Evolutionary conservation across 345 rosid species (phyloP).

Genomic region (Pelargonium nanum): DNA sequence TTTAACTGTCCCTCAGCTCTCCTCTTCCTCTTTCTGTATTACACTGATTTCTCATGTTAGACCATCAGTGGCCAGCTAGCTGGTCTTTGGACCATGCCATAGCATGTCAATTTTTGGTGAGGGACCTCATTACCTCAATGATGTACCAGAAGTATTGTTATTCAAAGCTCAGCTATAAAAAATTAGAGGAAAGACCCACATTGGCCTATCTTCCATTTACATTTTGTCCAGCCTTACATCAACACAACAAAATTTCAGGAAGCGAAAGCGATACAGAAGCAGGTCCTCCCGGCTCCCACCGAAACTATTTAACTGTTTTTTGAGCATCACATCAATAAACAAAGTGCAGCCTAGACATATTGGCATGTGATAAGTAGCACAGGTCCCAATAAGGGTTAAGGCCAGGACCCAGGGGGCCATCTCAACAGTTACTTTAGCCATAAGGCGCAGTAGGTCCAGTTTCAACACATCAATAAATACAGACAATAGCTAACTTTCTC

Average conservation of each 20-base stretch:
- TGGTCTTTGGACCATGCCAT: not conserved
- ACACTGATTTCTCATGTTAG: not conserved
- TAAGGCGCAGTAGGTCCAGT: no score
- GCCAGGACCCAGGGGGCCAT: no score
- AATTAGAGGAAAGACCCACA: not conserved
- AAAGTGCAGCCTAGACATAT: not conserved
- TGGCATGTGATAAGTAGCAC: no score
- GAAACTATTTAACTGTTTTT: not conserved
- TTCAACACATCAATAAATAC: no score
- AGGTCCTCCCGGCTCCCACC: not conserved
- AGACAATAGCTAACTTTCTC: no score
- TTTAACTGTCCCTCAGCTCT: no score
- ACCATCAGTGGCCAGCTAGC: not conserved
- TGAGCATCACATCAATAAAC: not conserved
- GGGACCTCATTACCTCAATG: slow-evolving; percentile 1
- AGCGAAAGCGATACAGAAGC: not conserved
- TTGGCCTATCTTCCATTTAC: not conserved
- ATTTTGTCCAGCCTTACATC: no score
- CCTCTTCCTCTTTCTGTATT: no score
- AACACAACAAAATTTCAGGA: no score
- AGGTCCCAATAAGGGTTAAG: no score
- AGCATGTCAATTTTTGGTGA: not conserved
- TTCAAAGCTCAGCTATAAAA: not conserved
- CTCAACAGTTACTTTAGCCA: no score
- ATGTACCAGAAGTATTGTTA: not conserved